These are phyloP conservation scores for barley (Hordeum vulgare) DNA, from an alignment of 176 grass and related monocot genomes.

Conservation along the genomic window MorexV3_pseudomolecules_assembly NC_058522.1:504546221-504546720, in stretches of 20 bases:
- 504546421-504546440: background rate
- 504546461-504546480: background rate
- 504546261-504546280: background rate
- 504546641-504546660: background rate
- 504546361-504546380: no score
- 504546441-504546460: background rate
- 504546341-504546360: background rate
- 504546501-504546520: no score
- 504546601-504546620: background rate
- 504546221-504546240: background rate
- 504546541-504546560: background rate
- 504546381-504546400: background rate
- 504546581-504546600: background rate
- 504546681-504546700: background rate
- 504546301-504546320: background rate
- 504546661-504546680: slow-evolving; percentile 4
- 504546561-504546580: background rate
- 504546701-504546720: background rate
- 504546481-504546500: background rate
- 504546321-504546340: background rate
- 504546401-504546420: no score
- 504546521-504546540: background rate
- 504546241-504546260: background rate
- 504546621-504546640: background rate
- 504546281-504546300: slow-evolving; percentile 1